A percentile compares a stretch with the other conserved stretches of the same genome.
phyloP scores from a whole-genome alignment of 768 basidiomycete species.

The Rhodotorula babjevae region DNA sequence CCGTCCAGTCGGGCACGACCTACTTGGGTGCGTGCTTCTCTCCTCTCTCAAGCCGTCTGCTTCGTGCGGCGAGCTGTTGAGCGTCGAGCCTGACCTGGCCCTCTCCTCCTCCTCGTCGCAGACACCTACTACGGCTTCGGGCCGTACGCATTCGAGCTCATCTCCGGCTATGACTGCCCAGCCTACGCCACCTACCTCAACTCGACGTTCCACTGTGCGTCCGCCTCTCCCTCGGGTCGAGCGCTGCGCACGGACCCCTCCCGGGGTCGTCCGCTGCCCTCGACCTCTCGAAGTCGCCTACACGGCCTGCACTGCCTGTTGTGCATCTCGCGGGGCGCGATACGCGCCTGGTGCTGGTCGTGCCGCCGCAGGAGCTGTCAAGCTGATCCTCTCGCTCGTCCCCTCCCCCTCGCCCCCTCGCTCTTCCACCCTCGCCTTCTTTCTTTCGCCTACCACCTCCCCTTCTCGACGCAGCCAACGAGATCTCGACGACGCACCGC shows the following conservation, averaged over 20 bases:
- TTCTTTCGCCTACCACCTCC: not conserved
- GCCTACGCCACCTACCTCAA: conserved; percentile 43
- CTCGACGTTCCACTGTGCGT: conserved; percentile 41
- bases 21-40: not conserved
- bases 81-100: not conserved
- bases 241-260: no score
- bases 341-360: no score
- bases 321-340: no score
- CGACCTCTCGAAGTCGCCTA: no score
- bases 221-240: no score
- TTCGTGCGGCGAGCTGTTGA: no score
- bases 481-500: conserved; percentile 43
- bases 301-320: no score
- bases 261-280: no score
- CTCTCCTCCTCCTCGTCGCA: no score
- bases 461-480: conserved; percentile 14
- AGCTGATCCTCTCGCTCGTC: not conserved
- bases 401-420: no score
- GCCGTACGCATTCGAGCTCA: conserved; percentile 43
- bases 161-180: conserved; percentile 46
- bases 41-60: no score
- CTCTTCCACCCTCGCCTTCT: not conserved
- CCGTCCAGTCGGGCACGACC: conserved; percentile 32
- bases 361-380: no score
- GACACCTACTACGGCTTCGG: conserved; percentile 33